Evolutionary conservation across 441 rosid genomes (phyloP).

Genomic region (Heliophila coronopifolia): DNA sequence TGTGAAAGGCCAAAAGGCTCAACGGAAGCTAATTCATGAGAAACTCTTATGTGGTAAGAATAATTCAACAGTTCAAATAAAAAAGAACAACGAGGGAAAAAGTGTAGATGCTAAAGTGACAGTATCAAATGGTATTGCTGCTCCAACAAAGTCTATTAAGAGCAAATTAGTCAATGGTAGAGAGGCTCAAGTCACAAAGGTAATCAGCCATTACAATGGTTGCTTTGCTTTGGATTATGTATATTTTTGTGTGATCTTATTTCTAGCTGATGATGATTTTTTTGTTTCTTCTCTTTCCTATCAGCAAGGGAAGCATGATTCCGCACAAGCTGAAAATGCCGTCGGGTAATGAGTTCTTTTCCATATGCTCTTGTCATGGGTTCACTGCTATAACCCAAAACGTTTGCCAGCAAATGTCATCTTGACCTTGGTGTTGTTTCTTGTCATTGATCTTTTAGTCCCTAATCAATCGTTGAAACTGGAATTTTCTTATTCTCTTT

Average conservation of each 20-base stretch:
- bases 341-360: slow-evolving; percentile 41
- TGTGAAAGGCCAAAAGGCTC: slow-evolving; percentile 37
- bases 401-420: slow-evolving; percentile 4
- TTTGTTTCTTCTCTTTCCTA: slow-evolving; percentile 31
- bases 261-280: slow-evolving; percentile 31
- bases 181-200: slow-evolving; percentile 42
- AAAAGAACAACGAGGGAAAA: slow-evolving; percentile 44
- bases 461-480: slow-evolving; percentile 2
- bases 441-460: background rate
- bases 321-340: slow-evolving; percentile 37
- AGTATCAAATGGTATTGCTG: slow-evolving; percentile 47
- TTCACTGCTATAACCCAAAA: background rate
- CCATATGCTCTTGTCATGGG: background rate
- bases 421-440: background rate
- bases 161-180: slow-evolving; percentile 48
- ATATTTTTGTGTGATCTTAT: background rate
- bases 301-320: slow-evolving; percentile 53
- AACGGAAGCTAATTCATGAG: slow-evolving; percentile 45
- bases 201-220: slow-evolving; percentile 19
- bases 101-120: slow-evolving; percentile 29
- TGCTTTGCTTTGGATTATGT: background rate
- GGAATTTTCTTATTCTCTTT: slow-evolving; percentile 24
- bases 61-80: slow-evolving; percentile 36
- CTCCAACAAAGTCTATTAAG: slow-evolving; percentile 44
- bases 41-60: slow-evolving; percentile 39